Evolutionary conservation across 2,329 filamentous ascomycete species (phyloP).

Genomic region (Mycocentrospora acerina): DNA sequence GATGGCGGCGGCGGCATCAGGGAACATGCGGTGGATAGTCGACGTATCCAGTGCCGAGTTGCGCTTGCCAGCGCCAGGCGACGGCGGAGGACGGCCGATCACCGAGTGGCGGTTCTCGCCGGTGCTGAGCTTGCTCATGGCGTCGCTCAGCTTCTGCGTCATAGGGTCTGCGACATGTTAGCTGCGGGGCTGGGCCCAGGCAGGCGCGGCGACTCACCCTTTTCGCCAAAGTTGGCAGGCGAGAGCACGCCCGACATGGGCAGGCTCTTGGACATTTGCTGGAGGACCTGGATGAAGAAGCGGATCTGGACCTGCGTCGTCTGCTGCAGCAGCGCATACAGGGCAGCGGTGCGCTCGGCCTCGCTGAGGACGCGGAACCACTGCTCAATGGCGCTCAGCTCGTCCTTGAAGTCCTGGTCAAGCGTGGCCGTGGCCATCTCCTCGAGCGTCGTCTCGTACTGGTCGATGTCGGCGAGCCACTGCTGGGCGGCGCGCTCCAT

Average conservation of each 20-base stretch:
- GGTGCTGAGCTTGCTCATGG: slow-evolving; percentile 91
- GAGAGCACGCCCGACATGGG: slow-evolving; percentile 95
- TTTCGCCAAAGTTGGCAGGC: slow-evolving; percentile 89
- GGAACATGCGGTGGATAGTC: slow-evolving; percentile 98
- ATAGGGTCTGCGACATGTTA: slow-evolving; percentile 72
- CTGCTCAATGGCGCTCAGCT: slow-evolving; percentile 97
- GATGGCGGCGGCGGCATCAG: slow-evolving; percentile 96
- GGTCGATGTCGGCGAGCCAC: slow-evolving; percentile 98
- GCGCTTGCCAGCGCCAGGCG: slow-evolving; percentile 70
- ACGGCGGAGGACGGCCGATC: slow-evolving; percentile 70
- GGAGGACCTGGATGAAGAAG: slow-evolving; percentile 97
- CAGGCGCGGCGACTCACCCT: slow-evolving; percentile 60
- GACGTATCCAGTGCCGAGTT: slow-evolving; percentile 92
- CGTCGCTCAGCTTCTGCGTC: slow-evolving; percentile 93
- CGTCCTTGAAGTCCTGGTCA: slow-evolving; percentile 99
- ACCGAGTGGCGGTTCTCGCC: slow-evolving; percentile 86
- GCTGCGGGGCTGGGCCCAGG: not conserved
- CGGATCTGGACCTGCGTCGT: slow-evolving; percentile 98
- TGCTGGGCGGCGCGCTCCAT: slow-evolving; percentile 94
- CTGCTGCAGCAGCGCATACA: slow-evolving; percentile 95
- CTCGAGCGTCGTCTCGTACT: slow-evolving; percentile 97
- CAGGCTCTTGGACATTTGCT: slow-evolving; percentile 98
- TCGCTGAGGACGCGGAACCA: slow-evolving; percentile 98
- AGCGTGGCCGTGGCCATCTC: slow-evolving; percentile 99
- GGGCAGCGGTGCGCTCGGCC: slow-evolving; percentile 89